Conservation (phyloP, 1,139 yeast species). For the Debaryomycetaceae sp. region DNA sequence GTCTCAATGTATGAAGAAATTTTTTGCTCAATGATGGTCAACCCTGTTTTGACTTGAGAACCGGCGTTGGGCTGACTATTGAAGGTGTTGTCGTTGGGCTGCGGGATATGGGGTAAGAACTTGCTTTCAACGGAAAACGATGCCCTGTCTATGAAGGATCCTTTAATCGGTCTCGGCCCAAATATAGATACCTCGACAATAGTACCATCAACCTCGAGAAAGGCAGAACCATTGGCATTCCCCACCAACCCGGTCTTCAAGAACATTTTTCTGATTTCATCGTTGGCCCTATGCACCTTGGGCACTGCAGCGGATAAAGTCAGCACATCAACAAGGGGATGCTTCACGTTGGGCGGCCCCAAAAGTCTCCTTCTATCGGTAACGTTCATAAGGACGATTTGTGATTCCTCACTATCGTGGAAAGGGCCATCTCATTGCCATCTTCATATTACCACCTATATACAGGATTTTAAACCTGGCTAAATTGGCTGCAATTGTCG, state of each 20-base stretch:
- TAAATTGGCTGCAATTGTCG: too few relatives aligned
- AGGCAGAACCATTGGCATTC: slow-evolving; percentile 82
- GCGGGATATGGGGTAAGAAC: slow-evolving; percentile 47
- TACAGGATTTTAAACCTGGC: too few relatives aligned
- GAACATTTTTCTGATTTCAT: slow-evolving; percentile 35
- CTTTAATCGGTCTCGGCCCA: slow-evolving; percentile 87
- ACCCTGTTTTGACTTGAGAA: slow-evolving; percentile 29
- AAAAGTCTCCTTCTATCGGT: slow-evolving; percentile 68
- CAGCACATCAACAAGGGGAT: slow-evolving; percentile 33
- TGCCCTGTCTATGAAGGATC: slow-evolving; percentile 68
- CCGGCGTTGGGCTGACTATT: slow-evolving; percentile 11
- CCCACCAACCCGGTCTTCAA: slow-evolving; percentile 59
- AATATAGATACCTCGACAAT: slow-evolving; percentile 69
- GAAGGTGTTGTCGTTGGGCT: slow-evolving; percentile 26
- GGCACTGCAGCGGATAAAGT: slow-evolving; percentile 3
- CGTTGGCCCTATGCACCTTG: slow-evolving; percentile 8
- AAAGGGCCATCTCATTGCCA: too few relatives aligned
- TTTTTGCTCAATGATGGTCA: slow-evolving; percentile 46
- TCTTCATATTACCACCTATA: too few relatives aligned
- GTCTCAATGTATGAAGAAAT: slow-evolving; percentile 55
- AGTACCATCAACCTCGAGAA: slow-evolving; percentile 62
- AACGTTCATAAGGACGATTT: slow-evolving; percentile 40
- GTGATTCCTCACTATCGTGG: too few relatives aligned
- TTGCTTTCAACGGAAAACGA: slow-evolving; percentile 65
- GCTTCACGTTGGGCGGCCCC: slow-evolving; percentile 60